Evolutionary conservation across 768 basidiomycete genomes (phyloP).

Genomic region (Amanita rubescens): DNA sequence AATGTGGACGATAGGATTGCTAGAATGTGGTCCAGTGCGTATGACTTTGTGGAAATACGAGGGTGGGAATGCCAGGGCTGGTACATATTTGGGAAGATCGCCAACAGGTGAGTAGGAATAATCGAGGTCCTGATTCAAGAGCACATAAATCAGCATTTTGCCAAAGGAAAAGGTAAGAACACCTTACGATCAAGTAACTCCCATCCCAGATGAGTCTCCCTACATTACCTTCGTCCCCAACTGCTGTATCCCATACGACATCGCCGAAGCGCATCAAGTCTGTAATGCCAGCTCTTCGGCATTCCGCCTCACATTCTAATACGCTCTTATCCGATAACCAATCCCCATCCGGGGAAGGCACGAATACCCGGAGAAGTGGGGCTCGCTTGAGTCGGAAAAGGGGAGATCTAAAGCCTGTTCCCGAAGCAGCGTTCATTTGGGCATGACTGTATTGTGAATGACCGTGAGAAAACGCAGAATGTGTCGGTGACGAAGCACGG

Average conservation of each 20-base stretch:
- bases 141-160: constrained; percentile 1
- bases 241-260: constrained; percentile 82
- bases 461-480: constrained; percentile 42
- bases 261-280: constrained; percentile 66
- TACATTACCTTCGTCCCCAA: constrained; percentile 78
- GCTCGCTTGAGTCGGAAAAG: constrained; percentile 66
- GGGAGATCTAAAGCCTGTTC: constrained; percentile 54
- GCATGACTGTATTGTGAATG: constrained; percentile 26
- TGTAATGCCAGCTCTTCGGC: constrained; percentile 58
- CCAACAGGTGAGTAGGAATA: constrained; percentile 72
- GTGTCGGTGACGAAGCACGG: constrained; percentile 60
- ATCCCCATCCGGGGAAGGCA: constrained; percentile 79
- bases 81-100: constrained; percentile 75
- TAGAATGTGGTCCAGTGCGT: constrained; percentile 45
- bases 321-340: constrained; percentile 83
- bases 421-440: not conserved
- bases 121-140: constrained; percentile 61
- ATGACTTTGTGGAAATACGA: constrained; percentile 88
- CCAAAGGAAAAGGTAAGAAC: constrained; percentile 14
- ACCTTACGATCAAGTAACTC: constrained; percentile 72
- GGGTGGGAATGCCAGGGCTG: constrained; percentile 74
- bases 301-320: constrained; percentile 75
- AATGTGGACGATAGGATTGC: constrained; percentile 61
- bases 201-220: constrained; percentile 87
- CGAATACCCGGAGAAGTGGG: constrained; percentile 72